A percentile compares a stretch with the other conserved stretches of the same genome.
phyloP scores from a whole-genome alignment of 306 rosid species.

The Trifolium dubium region DNA sequence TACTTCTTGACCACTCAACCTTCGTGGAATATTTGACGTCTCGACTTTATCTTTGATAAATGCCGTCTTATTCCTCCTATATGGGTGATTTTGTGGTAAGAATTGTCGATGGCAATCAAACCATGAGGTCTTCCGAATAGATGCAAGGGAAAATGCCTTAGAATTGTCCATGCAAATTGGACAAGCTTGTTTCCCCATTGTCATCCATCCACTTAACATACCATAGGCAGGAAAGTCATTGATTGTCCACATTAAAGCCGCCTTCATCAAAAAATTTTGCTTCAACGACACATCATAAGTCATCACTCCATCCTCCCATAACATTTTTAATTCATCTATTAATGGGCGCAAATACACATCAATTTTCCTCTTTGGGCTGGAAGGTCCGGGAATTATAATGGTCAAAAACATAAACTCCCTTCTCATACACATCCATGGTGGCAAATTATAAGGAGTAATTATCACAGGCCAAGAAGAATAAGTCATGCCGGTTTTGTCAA shows the following conservation, averaged over 20 bases:
- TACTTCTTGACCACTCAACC: too few species aligned
- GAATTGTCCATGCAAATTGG: not conserved
- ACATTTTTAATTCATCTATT: not conserved
- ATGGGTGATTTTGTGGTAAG: too few species aligned
- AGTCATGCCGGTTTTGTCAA: too few species aligned
- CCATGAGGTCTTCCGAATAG: not conserved
- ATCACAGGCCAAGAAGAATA: not conserved
- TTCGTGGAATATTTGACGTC: too few species aligned
- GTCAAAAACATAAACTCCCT: not conserved
- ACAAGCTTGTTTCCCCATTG: not conserved
- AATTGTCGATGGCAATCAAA: not conserved
- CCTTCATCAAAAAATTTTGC: constrained; percentile 3
- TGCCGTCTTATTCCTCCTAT: too few species aligned
- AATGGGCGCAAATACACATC: not conserved
- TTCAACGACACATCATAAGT: not conserved
- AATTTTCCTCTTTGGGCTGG: not conserved
- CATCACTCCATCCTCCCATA: not conserved
- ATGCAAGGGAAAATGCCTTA: not conserved
- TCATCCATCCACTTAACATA: constrained; percentile 7
- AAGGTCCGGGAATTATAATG: not conserved
- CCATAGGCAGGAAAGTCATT: constrained; percentile 1
- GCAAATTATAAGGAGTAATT: not conserved
- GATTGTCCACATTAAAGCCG: not conserved
- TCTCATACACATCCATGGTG: constrained; percentile 11
- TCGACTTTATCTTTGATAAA: too few species aligned